These are phyloP conservation scores for Colletotrichum costaricense DNA, from an alignment of 2,329 filamentous ascomycete genomes.

Conservation along the genomic window DNA sequence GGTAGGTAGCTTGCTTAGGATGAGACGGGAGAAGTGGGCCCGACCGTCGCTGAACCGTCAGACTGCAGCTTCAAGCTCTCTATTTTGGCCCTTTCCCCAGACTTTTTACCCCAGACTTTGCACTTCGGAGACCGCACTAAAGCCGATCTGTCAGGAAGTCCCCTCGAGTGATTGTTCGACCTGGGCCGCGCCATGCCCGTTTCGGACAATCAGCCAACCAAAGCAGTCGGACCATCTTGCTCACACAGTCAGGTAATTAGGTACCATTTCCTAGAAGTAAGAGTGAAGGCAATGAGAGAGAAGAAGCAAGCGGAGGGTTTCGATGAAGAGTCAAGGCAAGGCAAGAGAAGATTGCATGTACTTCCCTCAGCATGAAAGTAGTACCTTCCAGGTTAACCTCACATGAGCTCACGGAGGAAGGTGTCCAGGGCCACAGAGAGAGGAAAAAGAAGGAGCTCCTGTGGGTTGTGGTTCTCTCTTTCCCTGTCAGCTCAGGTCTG, in stretches of 20 bases:
- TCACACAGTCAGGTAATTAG: not conserved
- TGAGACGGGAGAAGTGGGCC: constrained; percentile 10
- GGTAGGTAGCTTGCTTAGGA: not conserved
- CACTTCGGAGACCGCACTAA: constrained; percentile 27
- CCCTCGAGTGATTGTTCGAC: not conserved
- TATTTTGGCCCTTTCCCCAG: constrained; percentile 29
- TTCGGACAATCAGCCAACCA: constrained; percentile 29
- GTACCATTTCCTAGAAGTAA: not conserved
- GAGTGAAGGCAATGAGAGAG: too few relatives aligned
- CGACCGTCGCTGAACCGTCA: not conserved
- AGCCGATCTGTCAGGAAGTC: constrained; percentile 14
- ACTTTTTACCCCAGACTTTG: constrained; percentile 35
- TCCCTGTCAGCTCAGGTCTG: not conserved
- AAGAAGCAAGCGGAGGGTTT: not conserved
- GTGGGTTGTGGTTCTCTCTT: not conserved
- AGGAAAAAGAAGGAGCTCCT: not conserved
- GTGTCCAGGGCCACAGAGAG: not conserved
- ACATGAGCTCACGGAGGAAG: not conserved
- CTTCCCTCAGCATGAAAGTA: not conserved
- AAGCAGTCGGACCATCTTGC: not conserved
- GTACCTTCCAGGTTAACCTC: not conserved
- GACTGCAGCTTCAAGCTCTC: constrained; percentile 1
- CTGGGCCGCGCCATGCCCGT: constrained; percentile 10
- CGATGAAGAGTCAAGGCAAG: not conserved
- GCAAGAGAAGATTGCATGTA: not conserved